phyloP scores from a whole-genome alignment of 345 rosid species.

The Gossypium sturtianum region DNA sequence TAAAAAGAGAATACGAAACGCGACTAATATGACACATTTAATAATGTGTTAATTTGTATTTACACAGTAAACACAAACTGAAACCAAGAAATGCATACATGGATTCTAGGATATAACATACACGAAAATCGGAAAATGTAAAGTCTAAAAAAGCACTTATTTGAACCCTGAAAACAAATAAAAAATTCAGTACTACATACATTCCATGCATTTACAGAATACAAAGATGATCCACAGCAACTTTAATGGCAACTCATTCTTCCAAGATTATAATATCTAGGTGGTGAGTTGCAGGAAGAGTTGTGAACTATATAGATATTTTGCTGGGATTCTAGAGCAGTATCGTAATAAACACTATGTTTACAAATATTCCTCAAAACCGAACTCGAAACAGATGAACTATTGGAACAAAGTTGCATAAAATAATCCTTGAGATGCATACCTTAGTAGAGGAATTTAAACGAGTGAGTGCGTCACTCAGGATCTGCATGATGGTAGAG shows the following conservation, averaged over 20 bases:
- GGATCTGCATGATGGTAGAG: constrained; percentile 86
- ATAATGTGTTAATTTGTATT: too few relatives aligned
- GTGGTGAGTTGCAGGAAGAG: not conserved
- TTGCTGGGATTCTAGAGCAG: constrained; percentile 4
- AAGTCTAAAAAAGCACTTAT: not conserved
- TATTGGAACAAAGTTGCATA: not conserved
- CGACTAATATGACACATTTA: too few relatives aligned
- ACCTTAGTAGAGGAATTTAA: constrained; percentile 12
- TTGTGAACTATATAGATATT: constrained; percentile 2
- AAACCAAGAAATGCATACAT: not conserved
- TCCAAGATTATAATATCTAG: not conserved
- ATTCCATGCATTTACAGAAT: constrained; percentile 16
- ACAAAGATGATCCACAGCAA: not conserved
- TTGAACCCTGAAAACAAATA: not conserved
- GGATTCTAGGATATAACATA: not conserved
- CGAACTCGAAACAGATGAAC: not conserved
- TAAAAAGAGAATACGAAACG: too few relatives aligned
- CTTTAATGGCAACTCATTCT: constrained; percentile 4
- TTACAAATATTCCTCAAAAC: not conserved
- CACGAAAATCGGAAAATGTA: not conserved
- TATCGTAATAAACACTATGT: not conserved
- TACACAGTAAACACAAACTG: not conserved
- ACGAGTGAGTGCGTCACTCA: constrained; percentile 23
- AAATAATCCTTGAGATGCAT: constrained; percentile 5
- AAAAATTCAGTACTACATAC: not conserved